Evolutionary conservation across 1,139 yeast species (phyloP).

Genomic region (Lodderomyces metapsilosis): DNA sequence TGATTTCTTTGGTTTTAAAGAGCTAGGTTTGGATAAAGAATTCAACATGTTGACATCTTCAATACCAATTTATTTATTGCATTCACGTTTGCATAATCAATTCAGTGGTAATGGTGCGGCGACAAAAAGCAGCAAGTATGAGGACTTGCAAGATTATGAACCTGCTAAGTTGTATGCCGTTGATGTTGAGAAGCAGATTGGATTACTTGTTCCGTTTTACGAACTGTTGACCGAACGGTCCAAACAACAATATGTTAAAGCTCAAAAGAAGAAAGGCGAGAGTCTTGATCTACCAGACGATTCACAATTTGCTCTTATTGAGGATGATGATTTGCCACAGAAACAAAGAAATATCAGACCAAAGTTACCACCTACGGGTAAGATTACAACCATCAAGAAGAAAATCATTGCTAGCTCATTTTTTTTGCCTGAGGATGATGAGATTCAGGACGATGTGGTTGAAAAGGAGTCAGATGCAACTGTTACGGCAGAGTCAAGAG

Average conservation of each 20-base stretch:
- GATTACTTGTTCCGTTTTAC: conserved; percentile 60
- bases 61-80: conserved; percentile 86
- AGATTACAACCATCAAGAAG: conserved; percentile 70
- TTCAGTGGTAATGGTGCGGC: conserved; percentile 41
- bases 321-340: conserved; percentile 80
- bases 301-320: conserved; percentile 51
- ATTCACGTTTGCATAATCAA: conserved; percentile 67
- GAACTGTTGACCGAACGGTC: conserved; percentile 51
- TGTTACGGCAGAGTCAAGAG: neutral
- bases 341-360: conserved; percentile 80
- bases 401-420: conserved; percentile 53
- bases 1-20: conserved; percentile 96
- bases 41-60: conserved; percentile 82
- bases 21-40: conserved; percentile 90
- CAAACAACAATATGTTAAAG: conserved; percentile 45
- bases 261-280: conserved; percentile 54
- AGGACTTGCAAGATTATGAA: conserved; percentile 57
- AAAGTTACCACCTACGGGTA: conserved; percentile 91
- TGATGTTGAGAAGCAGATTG: conserved; percentile 55
- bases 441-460: conserved; percentile 3
- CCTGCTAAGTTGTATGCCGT: conserved; percentile 49
- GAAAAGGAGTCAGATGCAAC: conserved; percentile 5
- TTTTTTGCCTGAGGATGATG: conserved; percentile 32
- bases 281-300: conserved; percentile 42
- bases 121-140: conserved; percentile 53